Conservation (phyloP, 1,284 basidiomycete genomes). For the Earliella scabrosa region DNA sequence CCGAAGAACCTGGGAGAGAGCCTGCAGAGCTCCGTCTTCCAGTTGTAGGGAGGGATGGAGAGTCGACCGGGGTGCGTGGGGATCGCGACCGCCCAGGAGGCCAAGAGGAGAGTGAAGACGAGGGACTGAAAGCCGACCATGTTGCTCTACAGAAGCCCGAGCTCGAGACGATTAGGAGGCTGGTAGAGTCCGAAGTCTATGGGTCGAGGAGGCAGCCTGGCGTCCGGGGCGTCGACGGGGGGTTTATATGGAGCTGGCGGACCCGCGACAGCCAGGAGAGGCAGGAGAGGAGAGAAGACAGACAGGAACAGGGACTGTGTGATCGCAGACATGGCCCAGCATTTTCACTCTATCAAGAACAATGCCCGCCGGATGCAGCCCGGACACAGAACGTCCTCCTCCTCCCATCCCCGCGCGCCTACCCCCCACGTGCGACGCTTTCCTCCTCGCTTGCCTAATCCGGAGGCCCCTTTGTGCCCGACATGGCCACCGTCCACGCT, state of each 20-base stretch:
- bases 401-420: slow-evolving; percentile 13
- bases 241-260: slow-evolving; percentile 30
- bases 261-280: slow-evolving; percentile 17
- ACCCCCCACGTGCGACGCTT: slow-evolving; percentile 23
- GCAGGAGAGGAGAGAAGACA: slow-evolving; percentile 24
- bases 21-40: slow-evolving; percentile 45
- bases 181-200: slow-evolving; percentile 21
- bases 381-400: slow-evolving; percentile 8
- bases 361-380: slow-evolving; percentile 24
- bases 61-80: slow-evolving; percentile 26
- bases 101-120: slow-evolving; percentile 39
- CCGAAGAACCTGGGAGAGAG: slow-evolving; percentile 45
- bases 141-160: slow-evolving; percentile 21
- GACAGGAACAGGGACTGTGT: slow-evolving; percentile 33
- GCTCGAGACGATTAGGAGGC: slow-evolving; percentile 20
- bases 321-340: slow-evolving; percentile 15
- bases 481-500: slow-evolving; percentile 15
- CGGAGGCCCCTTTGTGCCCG: slow-evolving; percentile 34
- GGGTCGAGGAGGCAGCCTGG: slow-evolving; percentile 28
- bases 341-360: slow-evolving; percentile 31
- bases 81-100: slow-evolving; percentile 33
- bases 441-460: slow-evolving; percentile 33
- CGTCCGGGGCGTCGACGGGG: slow-evolving; percentile 13
- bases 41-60: slow-evolving; percentile 31
- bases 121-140: slow-evolving; percentile 46